These are phyloP conservation scores for Arthroderma uncinatum DNA, from an alignment of 2,329 filamentous ascomycete genomes.

Conservation along the genomic window DNA sequence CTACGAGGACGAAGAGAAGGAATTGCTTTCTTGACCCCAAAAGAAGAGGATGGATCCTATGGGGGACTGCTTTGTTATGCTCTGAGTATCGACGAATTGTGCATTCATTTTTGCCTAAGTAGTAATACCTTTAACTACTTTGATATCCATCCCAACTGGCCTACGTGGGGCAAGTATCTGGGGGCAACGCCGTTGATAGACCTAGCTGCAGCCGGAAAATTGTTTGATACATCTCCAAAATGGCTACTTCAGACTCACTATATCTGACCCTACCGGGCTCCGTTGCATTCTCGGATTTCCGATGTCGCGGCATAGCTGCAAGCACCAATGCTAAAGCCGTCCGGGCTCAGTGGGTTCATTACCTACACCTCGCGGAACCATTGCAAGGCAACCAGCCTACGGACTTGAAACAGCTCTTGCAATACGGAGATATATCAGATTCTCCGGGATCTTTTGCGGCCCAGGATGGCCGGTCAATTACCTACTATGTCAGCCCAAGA, in stretches of 20 bases:
- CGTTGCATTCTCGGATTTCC: constrained; percentile 37
- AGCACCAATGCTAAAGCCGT: constrained; percentile 35
- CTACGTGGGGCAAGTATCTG: background rate
- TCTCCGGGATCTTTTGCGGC: constrained; percentile 33
- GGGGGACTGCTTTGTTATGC: background rate
- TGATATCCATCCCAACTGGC: background rate
- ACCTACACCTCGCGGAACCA: constrained; percentile 48
- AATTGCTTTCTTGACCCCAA: background rate
- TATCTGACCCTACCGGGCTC: constrained; percentile 32
- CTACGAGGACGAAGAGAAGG: background rate
- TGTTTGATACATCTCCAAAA: constrained; percentile 16
- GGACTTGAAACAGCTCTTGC: constrained; percentile 48
- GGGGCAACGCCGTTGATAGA: background rate
- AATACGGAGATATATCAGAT: constrained; percentile 48
- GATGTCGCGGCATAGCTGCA: constrained; percentile 33
- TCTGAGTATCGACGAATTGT: background rate
- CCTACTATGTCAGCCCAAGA: constrained; percentile 67
- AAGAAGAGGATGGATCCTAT: background rate
- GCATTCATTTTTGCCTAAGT: background rate
- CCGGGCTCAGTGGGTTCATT: constrained; percentile 47
- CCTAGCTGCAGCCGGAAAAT: background rate
- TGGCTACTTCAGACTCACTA: constrained; percentile 25
- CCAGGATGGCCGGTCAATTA: constrained; percentile 42
- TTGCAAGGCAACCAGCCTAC: constrained; percentile 39
- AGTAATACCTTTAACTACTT: background rate